Evolutionary conservation across 2,329 filamentous ascomycete species (phyloP).

Genomic region (Kalmusia sp.): DNA sequence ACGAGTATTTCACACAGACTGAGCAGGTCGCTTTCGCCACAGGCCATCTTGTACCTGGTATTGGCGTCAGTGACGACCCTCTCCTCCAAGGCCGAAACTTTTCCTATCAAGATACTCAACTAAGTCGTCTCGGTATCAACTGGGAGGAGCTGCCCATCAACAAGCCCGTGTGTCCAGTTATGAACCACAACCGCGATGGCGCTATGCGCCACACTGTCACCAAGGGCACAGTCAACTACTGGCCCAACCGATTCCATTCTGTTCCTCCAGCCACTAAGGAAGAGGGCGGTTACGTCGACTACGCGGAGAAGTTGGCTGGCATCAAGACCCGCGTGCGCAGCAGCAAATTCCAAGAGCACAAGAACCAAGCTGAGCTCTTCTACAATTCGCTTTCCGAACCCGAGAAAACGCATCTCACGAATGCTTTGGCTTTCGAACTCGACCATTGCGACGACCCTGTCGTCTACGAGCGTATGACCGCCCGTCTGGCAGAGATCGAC

Average conservation of each 20-base stretch:
- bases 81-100: slow-evolving; percentile 77
- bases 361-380: slow-evolving; percentile 80
- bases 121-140: slow-evolving; percentile 74
- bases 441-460: slow-evolving; percentile 82
- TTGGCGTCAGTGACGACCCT: slow-evolving; percentile 79
- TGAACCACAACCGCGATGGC: slow-evolving; percentile 80
- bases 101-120: slow-evolving; percentile 71
- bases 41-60: slow-evolving; percentile 77
- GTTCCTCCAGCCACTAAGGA: slow-evolving; percentile 67
- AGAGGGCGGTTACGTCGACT: slow-evolving; percentile 74
- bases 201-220: slow-evolving; percentile 75
- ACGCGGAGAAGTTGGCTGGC: slow-evolving; percentile 68
- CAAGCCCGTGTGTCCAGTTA: slow-evolving; percentile 74
- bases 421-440: slow-evolving; percentile 72
- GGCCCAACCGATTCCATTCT: slow-evolving; percentile 74
- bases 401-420: slow-evolving; percentile 69
- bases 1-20: slow-evolving; percentile 83
- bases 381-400: slow-evolving; percentile 75
- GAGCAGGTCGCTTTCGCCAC: slow-evolving; percentile 88
- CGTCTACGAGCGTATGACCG: slow-evolving; percentile 74
- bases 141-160: slow-evolving; percentile 82
- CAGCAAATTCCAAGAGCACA: slow-evolving; percentile 79
- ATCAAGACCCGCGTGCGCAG: slow-evolving; percentile 74
- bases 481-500: slow-evolving; percentile 76
- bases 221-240: slow-evolving; percentile 78